Conservation (phyloP, 2,329 filamentous ascomycete species). For the Fusarium sp. region DNA sequence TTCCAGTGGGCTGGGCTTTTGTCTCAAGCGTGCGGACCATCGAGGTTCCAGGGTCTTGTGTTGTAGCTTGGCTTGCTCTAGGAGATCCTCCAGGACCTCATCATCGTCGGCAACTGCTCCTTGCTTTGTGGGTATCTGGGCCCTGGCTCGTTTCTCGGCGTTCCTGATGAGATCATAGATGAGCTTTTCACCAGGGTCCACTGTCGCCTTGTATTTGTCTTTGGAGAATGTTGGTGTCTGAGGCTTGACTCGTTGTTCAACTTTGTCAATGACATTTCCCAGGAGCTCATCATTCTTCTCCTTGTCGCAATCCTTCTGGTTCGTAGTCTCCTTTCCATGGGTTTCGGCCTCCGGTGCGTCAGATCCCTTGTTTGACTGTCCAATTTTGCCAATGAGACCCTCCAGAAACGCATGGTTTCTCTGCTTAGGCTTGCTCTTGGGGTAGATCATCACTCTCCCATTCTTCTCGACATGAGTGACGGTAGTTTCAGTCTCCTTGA, state of each 20-base stretch:
- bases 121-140: neutral
- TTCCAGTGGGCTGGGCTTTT: neutral
- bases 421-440: neutral
- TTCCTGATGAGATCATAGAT: neutral
- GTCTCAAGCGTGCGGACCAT: neutral
- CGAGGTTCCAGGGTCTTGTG: neutral
- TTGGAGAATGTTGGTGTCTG: neutral
- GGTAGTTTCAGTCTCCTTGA: neutral
- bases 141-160: neutral
- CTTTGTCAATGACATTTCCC: neutral
- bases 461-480: neutral
- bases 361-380: neutral
- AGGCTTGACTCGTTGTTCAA: neutral
- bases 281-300: neutral
- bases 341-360: neutral
- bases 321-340: neutral
- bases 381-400: neutral
- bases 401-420: neutral
- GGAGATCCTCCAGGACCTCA: neutral
- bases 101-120: neutral
- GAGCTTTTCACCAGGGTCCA: neutral
- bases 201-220: neutral
- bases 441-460: neutral
- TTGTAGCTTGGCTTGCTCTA: neutral
- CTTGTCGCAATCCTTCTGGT: neutral